Evolutionary conservation across 78 protist genomes (phyloP), one percentile per base, ranked within the genome.

Genomic region (Speleostelium caveatum): DNA sequence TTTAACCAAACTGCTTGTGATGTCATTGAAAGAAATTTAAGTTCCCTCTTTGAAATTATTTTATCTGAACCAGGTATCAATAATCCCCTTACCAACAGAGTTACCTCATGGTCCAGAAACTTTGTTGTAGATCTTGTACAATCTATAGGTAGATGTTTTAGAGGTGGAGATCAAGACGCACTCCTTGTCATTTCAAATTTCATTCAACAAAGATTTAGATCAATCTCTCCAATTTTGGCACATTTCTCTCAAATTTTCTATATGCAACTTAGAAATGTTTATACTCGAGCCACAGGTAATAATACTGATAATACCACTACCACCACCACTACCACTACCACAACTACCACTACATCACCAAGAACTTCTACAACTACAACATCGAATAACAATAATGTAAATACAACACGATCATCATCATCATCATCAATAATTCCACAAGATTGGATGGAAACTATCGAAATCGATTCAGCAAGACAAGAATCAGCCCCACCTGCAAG

Each of bases 381-480:
- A 24, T 8, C 55, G 7, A 68, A 38, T 19, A 45, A 6, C 53
- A 68, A 38, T 42, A 49, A 3, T 36, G 14, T 3, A 10, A 35
- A 32, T 26, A 38, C 26, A 1, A 45, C 6, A 14, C 6, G 10
- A 14, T n/a, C 58, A 24, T 16, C 53, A 14, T 53, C 19, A 1
- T 42, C 36, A 30, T 4, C 7, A 17, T 58, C n/a, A 58, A 71
- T 69, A 45, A 69, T 83, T 42, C 91, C 91, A 83, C 73, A 24
- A 69, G 91, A 83, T 59, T 83, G 91, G 91, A 60, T 21, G 10
- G 91, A 83, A 71, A 83, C 91, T 22, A 83, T 83, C 36, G 91
- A 83, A 33, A 69, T 53, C 19, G 91, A 83, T 83, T 30, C 21
- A 39, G 69, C 72, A 4, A 78, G 87, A 78, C 87, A 78, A 83